Conservation (phyloP, 1,284 basidiomycete species). For the Malassezia caprae region DNA sequence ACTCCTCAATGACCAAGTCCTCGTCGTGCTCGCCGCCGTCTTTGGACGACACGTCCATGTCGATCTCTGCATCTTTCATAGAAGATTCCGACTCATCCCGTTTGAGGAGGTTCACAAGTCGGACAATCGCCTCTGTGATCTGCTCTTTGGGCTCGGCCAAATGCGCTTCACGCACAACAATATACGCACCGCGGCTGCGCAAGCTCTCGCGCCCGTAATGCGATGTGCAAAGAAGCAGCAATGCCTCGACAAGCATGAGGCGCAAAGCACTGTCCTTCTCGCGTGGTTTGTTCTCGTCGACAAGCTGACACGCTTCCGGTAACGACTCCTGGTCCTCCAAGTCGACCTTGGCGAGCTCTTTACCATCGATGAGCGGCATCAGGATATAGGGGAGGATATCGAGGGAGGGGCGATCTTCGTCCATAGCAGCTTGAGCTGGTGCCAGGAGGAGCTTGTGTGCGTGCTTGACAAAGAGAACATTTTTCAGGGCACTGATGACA, state of each 20-base stretch:
- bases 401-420: slow-evolving; percentile 31
- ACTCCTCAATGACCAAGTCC: slow-evolving; percentile 40
- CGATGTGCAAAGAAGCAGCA: slow-evolving; percentile 78
- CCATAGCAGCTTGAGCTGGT: slow-evolving; percentile 21
- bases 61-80: slow-evolving; percentile 25
- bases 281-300: slow-evolving; percentile 71
- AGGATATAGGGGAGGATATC: slow-evolving; percentile 55
- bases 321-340: slow-evolving; percentile 76
- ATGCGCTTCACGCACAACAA: slow-evolving; percentile 71
- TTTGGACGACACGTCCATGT: background rate
- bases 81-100: slow-evolving; percentile 39
- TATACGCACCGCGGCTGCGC: slow-evolving; percentile 72
- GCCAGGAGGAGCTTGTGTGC: slow-evolving; percentile 39
- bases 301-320: slow-evolving; percentile 73
- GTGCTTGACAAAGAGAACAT: slow-evolving; percentile 43
- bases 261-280: slow-evolving; percentile 72
- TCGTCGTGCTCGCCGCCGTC: slow-evolving; percentile 19
- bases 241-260: slow-evolving; percentile 73
- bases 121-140: slow-evolving; percentile 42
- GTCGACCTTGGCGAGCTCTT: slow-evolving; percentile 55
- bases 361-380: slow-evolving; percentile 82
- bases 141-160: slow-evolving; percentile 64
- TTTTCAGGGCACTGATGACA: slow-evolving; percentile 44
- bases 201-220: slow-evolving; percentile 74
- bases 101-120: slow-evolving; percentile 45